Evolutionary conservation across 129 eudicot genomes (phyloP).

Genomic region (Daucus carota): DH1_v3.0 NC_030385.2:24340001-24340500

Average conservation of each 20-base stretch:
- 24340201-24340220: constrained; percentile 85
- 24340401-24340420: constrained; percentile 4
- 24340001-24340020: neutral
- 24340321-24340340: neutral
- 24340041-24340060: neutral
- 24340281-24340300: constrained; percentile 54
- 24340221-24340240: constrained; percentile 78
- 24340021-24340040: neutral
- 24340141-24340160: constrained; percentile 64
- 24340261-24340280: constrained; percentile 70
- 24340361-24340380: neutral
- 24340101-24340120: constrained; percentile 18
- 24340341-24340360: neutral
- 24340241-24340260: constrained; percentile 60
- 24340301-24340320: neutral
- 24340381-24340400: neutral
- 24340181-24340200: constrained; percentile 86
- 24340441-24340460: neutral
- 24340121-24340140: constrained; percentile 14
- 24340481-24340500: neutral
- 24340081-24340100: neutral
- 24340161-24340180: constrained; percentile 76
- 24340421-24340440: neutral
- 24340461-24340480: neutral
- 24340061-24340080: neutral